Evolutionary conservation across 768 basidiomycete species (phyloP).

Genomic region (Rossbeevera mucosa): DNA sequence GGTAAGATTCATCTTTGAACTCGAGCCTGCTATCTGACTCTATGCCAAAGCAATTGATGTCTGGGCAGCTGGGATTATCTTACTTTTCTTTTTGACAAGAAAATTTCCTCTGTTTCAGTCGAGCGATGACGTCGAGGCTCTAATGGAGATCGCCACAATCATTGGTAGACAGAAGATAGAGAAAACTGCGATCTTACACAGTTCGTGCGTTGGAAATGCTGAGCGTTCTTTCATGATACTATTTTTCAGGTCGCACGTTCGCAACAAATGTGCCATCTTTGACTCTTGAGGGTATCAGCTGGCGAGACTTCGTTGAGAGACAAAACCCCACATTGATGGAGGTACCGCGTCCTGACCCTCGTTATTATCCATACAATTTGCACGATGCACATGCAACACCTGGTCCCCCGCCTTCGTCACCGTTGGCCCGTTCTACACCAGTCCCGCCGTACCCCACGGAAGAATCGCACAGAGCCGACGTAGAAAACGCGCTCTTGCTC

Average conservation of each 20-base stretch:
- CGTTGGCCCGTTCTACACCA: conserved; percentile 28
- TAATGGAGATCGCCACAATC: conserved; percentile 90
- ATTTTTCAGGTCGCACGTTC: conserved; percentile 72
- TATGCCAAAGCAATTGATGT: conserved; percentile 78
- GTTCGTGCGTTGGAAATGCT: conserved; percentile 42
- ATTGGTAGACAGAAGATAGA: conserved; percentile 84
- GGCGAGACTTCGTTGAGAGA: conserved; percentile 69
- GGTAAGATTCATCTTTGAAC: conserved; percentile 47
- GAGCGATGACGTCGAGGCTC: conserved; percentile 88
- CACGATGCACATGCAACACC: conserved; percentile 24
- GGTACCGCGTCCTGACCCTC: conserved; percentile 46
- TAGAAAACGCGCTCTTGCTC: conserved; percentile 70
- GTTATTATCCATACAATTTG: conserved; percentile 50
- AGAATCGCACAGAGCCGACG: conserved; percentile 45
- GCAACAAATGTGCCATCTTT: conserved; percentile 86
- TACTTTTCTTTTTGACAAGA: conserved; percentile 85
- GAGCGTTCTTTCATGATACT: conserved; percentile 3
- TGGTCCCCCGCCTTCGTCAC: conserved; percentile 27
- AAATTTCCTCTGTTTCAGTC: conserved; percentile 96
- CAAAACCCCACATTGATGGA: conserved; percentile 69
- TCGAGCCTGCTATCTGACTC: conserved; percentile 8
- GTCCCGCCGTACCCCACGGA: conserved; percentile 25
- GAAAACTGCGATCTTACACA: conserved; percentile 80
- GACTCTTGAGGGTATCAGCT: conserved; percentile 57
- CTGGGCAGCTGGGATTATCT: conserved; percentile 91